Percentiles rank a stretch among this genome's conserved stretches.
Conservation (phyloP, 495 filamentous ascomycete species). For the Hypoxylon fuscum region DNA sequence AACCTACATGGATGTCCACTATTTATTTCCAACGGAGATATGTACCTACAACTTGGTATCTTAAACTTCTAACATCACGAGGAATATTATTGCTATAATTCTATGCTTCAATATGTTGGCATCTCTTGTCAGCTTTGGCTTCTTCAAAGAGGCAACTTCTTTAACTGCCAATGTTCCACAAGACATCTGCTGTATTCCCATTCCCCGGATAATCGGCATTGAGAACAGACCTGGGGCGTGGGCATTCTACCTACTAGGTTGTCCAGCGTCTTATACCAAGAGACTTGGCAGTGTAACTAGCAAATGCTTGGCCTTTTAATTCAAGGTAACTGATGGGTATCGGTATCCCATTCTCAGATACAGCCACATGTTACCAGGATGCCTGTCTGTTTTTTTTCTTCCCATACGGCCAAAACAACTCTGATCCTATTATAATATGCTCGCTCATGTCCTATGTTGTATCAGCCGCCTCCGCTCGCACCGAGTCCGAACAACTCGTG, state of each 20-base stretch:
- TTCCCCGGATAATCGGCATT: conserved; percentile 42
- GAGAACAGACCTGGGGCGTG: conserved; percentile 7
- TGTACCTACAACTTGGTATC: no score
- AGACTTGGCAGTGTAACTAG: conserved; percentile 33
- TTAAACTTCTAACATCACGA: no score
- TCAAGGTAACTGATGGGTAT: not conserved
- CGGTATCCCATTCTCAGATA: not conserved
- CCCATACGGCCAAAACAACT: no score
- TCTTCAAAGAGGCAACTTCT: no score
- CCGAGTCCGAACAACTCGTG: conserved; percentile 26
- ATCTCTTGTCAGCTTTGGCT: no score
- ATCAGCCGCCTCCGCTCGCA: conserved; percentile 25
- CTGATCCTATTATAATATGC: not conserved
- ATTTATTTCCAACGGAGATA: no score
- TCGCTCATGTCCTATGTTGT: conserved; percentile 4
- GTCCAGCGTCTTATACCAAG: conserved; percentile 28
- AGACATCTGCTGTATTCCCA: conserved; percentile 10
- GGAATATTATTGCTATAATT: no score
- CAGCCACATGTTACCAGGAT: conserved; percentile 6
- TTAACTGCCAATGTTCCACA: not conserved
- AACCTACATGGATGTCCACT: no score
- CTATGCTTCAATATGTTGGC: no score
- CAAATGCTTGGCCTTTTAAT: conserved; percentile 31
- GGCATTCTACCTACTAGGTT: conserved; percentile 24
- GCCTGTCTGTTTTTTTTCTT: not conserved